Evolutionary conservation across 176 grass and related monocot species (phyloP).

Genomic region (Oryza glaberrima): DNA sequence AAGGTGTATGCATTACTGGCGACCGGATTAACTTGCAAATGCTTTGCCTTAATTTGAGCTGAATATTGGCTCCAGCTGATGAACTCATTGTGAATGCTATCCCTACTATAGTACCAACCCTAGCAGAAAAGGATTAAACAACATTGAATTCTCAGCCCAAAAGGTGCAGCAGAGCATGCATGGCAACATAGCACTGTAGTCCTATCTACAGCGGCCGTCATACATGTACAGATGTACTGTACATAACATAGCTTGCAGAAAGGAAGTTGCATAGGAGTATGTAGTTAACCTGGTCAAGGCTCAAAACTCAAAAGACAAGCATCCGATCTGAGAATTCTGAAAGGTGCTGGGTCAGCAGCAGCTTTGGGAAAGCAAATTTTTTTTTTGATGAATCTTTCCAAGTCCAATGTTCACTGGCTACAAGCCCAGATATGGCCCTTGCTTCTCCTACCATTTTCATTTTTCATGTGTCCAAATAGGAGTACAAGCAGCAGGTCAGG

Average conservation of each 20-base stretch:
- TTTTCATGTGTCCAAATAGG: not conserved
- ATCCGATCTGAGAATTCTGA: not conserved
- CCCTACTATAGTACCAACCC: not conserved
- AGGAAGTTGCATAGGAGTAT: not conserved
- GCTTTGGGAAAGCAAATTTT: constrained; percentile 15
- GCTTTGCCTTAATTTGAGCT: too few relatives aligned
- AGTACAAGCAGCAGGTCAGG: not conserved
- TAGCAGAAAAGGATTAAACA: too few relatives aligned
- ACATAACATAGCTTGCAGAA: not conserved
- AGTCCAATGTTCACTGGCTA: not conserved
- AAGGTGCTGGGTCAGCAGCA: not conserved
- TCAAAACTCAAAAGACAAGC: constrained; percentile 32
- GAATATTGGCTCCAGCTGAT: not conserved
- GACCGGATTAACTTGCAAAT: too few relatives aligned
- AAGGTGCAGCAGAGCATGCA: not conserved
- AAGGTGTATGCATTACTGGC: too few relatives aligned
- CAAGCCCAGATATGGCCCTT: not conserved
- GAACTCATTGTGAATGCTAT: not conserved
- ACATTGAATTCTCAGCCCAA: not conserved
- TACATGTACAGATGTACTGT: not conserved
- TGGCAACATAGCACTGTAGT: not conserved
- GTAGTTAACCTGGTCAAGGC: constrained; percentile 25
- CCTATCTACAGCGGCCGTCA: not conserved
- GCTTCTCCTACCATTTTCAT: not conserved
- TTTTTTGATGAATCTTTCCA: not conserved